These are phyloP conservation scores for Corymbia maculata DNA, from an alignment of 345 rosid species.

Conservation along the genomic window DNA sequence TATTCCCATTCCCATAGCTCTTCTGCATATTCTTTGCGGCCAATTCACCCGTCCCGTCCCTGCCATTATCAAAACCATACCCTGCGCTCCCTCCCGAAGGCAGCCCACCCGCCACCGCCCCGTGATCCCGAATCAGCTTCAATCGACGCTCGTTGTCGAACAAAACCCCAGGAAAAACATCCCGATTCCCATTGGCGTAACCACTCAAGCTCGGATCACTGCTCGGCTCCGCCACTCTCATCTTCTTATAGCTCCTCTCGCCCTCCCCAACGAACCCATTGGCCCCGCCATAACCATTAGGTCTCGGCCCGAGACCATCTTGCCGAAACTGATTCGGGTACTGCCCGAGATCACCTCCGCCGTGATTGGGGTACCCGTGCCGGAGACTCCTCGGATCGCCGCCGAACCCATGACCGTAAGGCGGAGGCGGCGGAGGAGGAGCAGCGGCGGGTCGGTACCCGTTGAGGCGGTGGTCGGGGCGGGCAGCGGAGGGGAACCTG, in stretches of 20 bases:
- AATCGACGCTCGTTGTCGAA: constrained; percentile 66
- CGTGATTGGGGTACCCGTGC: constrained; percentile 22
- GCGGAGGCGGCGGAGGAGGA: neutral
- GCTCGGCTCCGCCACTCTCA: constrained; percentile 2
- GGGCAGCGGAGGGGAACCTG: constrained; percentile 25
- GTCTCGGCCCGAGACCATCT: constrained; percentile 2
- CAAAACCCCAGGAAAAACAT: neutral
- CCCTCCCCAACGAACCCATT: constrained; percentile 20
- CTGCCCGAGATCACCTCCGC: neutral
- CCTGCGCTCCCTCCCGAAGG: neutral
- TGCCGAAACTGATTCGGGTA: neutral
- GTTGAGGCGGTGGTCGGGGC: constrained; percentile 1
- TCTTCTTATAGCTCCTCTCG: constrained; percentile 59
- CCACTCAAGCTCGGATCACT: neutral
- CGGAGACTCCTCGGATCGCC: constrained; percentile 21
- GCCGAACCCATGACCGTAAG: constrained; percentile 4
- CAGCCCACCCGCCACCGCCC: constrained; percentile 4
- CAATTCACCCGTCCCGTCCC: neutral
- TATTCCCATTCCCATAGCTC: neutral
- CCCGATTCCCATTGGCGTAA: neutral
- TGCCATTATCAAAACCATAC: neutral
- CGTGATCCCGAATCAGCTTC: constrained; percentile 81
- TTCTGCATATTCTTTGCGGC: constrained; percentile 3
- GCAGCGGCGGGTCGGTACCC: neutral
- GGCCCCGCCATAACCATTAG: constrained; percentile 7